phyloP scores from a whole-genome alignment of 176 grass and related monocot genomes.

The Aechmea fasciata region DNA sequence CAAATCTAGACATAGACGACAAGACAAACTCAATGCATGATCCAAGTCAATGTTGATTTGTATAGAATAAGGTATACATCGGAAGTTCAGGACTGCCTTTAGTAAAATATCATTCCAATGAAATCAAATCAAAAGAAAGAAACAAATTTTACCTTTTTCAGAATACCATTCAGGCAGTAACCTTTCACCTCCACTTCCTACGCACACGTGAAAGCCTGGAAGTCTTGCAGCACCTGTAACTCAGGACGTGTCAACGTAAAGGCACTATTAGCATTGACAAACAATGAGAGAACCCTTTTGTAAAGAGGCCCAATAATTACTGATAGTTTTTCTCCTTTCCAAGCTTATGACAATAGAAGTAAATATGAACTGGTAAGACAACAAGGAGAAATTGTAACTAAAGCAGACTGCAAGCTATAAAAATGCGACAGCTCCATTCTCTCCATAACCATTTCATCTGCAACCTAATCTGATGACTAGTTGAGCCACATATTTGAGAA shows the following conservation, averaged over 20 bases:
- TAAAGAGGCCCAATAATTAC: no score
- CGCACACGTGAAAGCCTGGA: constrained; percentile 86
- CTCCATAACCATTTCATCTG: no score
- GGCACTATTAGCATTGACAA: neutral
- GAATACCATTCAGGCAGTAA: constrained; percentile 92
- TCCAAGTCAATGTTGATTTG: neutral
- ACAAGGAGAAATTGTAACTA: no score
- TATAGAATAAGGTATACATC: neutral
- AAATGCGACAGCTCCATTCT: no score
- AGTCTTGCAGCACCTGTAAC: constrained; percentile 80
- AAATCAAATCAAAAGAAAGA: neutral
- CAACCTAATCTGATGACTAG: no score
- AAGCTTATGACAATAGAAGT: no score
- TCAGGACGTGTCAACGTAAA: constrained; percentile 7
- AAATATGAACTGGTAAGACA: no score
- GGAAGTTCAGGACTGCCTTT: no score
- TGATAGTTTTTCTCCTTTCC: no score
- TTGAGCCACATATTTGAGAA: no score
- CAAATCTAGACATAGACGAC: neutral
- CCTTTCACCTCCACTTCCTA: constrained; percentile 84
- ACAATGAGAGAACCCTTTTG: no score
- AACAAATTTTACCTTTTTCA: constrained; percentile 50
- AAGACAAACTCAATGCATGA: neutral
- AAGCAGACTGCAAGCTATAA: no score
- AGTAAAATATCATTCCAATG: constrained; percentile 4